Conservation (phyloP, 805 yeast genomes). For the Candida sonorensis region DNA sequence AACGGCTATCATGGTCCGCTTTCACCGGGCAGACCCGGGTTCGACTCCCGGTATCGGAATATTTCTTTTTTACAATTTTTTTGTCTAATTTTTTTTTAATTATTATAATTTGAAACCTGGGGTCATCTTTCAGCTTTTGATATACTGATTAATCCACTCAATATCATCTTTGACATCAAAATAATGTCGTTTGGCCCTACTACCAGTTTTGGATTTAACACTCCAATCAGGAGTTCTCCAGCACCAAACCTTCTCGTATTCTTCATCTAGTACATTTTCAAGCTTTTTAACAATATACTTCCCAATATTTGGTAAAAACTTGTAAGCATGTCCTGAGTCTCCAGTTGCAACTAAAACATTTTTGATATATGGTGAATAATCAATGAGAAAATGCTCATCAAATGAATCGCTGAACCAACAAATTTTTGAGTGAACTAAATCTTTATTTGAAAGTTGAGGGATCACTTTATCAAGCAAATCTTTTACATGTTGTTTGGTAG, state of each 20-base stretch:
- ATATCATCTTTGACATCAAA: slow-evolving; percentile 1
- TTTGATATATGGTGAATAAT: slow-evolving; percentile 25
- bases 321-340: slow-evolving; percentile 40
- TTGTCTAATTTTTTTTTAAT: no score
- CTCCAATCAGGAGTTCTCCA: slow-evolving; percentile 21
- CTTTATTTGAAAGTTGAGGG: slow-evolving; percentile 31
- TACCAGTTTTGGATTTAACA: background rate
- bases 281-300: slow-evolving; percentile 29
- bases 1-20: slow-evolving; percentile 85
- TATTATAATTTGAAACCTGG: no score
- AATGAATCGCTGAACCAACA: slow-evolving; percentile 34
- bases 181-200: slow-evolving; percentile 2
- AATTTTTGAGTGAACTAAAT: slow-evolving; percentile 23
- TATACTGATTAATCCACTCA: slow-evolving; percentile 1
- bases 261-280: slow-evolving; percentile 21
- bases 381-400: slow-evolving; percentile 32
- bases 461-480: slow-evolving; percentile 21
- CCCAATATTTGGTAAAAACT: slow-evolving; percentile 39
- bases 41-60: slow-evolving; percentile 79
- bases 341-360: slow-evolving; percentile 35
- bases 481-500: slow-evolving; percentile 26
- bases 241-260: slow-evolving; percentile 22
- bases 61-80: no score
- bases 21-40: slow-evolving; percentile 84
- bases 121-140: no score